Evolutionary conservation across 2,329 filamentous ascomycete species (phyloP), one percentile per base, ranked within the genome.

Genomic region (Exserohilum turcica): DNA sequence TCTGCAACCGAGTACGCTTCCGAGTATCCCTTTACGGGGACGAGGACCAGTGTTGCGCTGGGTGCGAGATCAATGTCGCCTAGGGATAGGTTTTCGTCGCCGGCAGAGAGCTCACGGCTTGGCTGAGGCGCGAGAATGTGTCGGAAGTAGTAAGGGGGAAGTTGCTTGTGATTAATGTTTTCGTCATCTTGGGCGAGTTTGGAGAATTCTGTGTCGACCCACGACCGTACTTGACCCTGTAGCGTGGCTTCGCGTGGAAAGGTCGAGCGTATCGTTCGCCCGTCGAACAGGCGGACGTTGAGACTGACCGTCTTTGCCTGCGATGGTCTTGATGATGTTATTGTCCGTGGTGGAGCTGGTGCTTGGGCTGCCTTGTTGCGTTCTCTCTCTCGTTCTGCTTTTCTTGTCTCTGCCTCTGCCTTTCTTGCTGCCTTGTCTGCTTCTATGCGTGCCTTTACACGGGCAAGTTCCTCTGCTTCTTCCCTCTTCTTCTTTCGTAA

Each of bases 271-370:
- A 97, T 83, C 1, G 86, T 92, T 9, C 86, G 87, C 8, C 93
- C 93, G 68, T 97, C 91, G 51, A 95, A 89, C 0, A 96, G 79
- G 6, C 92, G 85, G 15, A 96, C 84, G 65, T 94, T 91, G 1
- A 97, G 77, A 15, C 68, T 64, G 10, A 75, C 69, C 7, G 63
- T 61, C 52, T 64, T 62, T 63, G 73, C 48, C 58, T 67, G 68
- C 6, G 69, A 67, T 13, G 65, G 65, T 42, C 48, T 61, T 51
- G 67, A 71, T 32, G 61, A 67, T 50, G 31, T 46, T 42, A 29
- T 57, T 46, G 31, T 39, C 33, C 10, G 51, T 27, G 44, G 33
- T 43, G 44, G 54, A 28, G 32, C 44, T 6, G 43, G 54, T 9
- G 31, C 48, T 37, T 54, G 54, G 6, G 42, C 38, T 32, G 48